Percentiles rank a stretch among this genome's conserved stretches.
Evolutionary conservation across 2,329 filamentous ascomycete species (phyloP).

Genomic region (Simplicillium aogashimaense): DNA sequence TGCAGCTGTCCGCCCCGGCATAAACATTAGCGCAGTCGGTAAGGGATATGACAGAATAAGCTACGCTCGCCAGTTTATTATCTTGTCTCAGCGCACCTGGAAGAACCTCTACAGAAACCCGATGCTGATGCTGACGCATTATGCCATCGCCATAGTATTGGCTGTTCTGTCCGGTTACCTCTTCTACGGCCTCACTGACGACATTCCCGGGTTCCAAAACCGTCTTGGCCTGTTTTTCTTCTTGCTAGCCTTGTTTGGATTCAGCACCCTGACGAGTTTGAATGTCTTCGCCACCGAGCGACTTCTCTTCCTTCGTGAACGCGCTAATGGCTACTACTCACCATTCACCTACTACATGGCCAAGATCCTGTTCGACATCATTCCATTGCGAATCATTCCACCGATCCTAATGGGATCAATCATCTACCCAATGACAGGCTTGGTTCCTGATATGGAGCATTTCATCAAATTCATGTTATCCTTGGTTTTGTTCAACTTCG

Average conservation of each 20-base stretch:
- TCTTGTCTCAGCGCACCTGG: constrained; percentile 87
- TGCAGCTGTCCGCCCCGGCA: constrained; percentile 33
- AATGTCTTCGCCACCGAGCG: constrained; percentile 90
- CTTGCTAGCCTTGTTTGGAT: constrained; percentile 87
- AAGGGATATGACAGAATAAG: constrained; percentile 77
- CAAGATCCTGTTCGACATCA: constrained; percentile 97
- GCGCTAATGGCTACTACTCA: constrained; percentile 93
- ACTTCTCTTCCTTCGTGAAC: constrained; percentile 81
- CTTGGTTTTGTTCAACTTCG: constrained; percentile 89
- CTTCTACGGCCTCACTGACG: constrained; percentile 92
- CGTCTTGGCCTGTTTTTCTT: constrained; percentile 96
- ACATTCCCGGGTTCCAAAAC: constrained; percentile 97
- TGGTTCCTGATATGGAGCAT: constrained; percentile 70
- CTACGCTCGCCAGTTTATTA: constrained; percentile 72
- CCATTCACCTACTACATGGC: constrained; percentile 89
- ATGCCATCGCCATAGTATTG: constrained; percentile 89
- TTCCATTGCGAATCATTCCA: constrained; percentile 87
- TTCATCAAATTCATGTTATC: constrained; percentile 91
- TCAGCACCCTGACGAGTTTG: constrained; percentile 88
- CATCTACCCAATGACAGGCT: constrained; percentile 94
- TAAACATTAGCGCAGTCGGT: constrained; percentile 50
- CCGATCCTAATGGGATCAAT: constrained; percentile 93
- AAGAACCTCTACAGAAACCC: constrained; percentile 96
- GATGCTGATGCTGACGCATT: constrained; percentile 96
- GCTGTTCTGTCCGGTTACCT: constrained; percentile 91